phyloP scores from a whole-genome alignment of 129 eudicot genomes.

The Lactuca sativa region DNA sequence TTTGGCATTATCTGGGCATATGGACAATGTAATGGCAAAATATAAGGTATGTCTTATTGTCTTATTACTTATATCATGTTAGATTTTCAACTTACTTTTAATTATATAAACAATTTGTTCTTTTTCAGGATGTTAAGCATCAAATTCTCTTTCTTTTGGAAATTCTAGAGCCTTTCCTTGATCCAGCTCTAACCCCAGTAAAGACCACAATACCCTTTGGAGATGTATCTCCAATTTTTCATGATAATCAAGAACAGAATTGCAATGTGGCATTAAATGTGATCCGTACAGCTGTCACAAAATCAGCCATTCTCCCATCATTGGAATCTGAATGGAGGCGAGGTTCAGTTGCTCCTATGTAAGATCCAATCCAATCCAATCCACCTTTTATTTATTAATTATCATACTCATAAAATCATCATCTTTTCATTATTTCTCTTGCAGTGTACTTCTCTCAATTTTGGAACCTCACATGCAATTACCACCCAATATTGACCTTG shows the following conservation, averaged over 20 bases:
- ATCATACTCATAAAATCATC: neutral
- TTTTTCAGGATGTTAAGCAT: slow-evolving; percentile 75
- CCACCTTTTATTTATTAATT: no score
- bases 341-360: slow-evolving; percentile 97
- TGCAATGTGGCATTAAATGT: slow-evolving; percentile 77
- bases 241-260: slow-evolving; percentile 58
- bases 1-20: slow-evolving; percentile 82
- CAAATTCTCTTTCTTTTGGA: slow-evolving; percentile 84
- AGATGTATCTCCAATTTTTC: slow-evolving; percentile 56
- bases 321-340: slow-evolving; percentile 90
- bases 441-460: slow-evolving; percentile 92
- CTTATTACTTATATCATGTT: neutral
- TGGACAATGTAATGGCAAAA: slow-evolving; percentile 86
- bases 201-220: slow-evolving; percentile 70
- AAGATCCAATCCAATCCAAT: slow-evolving; percentile 11
- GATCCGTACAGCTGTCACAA: slow-evolving; percentile 73
- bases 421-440: slow-evolving; percentile 16
- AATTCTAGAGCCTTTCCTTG: slow-evolving; percentile 85
- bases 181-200: slow-evolving; percentile 77
- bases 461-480: slow-evolving; percentile 89
- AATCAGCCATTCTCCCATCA: slow-evolving; percentile 79
- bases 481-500: slow-evolving; percentile 66
- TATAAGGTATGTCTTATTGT: slow-evolving; percentile 57
- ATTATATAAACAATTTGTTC: slow-evolving; percentile 3
- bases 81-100: neutral